Evolutionary conservation across 441 rosid species (phyloP).

Genomic region (California macrophylla): DNA sequence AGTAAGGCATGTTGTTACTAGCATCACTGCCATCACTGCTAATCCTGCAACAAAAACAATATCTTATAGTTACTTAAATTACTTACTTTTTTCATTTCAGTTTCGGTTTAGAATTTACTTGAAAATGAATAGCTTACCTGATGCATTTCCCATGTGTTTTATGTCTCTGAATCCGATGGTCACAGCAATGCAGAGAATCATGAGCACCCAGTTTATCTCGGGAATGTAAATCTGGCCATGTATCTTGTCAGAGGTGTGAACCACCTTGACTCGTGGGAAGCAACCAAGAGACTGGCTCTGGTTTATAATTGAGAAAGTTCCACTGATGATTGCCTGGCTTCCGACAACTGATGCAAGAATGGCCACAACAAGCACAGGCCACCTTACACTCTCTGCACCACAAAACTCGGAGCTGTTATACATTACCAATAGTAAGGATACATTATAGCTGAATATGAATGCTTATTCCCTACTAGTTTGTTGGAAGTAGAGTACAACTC

Average conservation of each 20-base stretch:
- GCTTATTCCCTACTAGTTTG: background rate
- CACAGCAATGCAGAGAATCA: constrained; percentile 89
- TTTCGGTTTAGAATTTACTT: background rate
- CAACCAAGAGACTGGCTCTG: constrained; percentile 94
- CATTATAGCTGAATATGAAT: background rate
- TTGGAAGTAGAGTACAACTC: background rate
- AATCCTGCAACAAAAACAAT: constrained; percentile 45
- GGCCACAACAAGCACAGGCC: constrained; percentile 77
- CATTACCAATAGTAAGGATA: background rate
- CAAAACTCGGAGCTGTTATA: constrained; percentile 15
- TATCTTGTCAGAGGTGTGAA: constrained; percentile 84
- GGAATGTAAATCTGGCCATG: constrained; percentile 97
- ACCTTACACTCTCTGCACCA: constrained; percentile 51
- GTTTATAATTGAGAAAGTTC: constrained; percentile 93
- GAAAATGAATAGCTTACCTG: constrained; percentile 36
- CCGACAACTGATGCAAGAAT: constrained; percentile 96
- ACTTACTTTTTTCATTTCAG: background rate
- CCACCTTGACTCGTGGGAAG: constrained; percentile 88
- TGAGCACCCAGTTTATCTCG: constrained; percentile 89
- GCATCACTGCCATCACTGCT: constrained; percentile 96
- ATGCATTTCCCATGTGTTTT: constrained; percentile 89
- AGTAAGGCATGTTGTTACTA: constrained; percentile 87
- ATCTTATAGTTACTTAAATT: background rate
- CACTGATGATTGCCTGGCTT: constrained; percentile 95
- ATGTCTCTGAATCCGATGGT: constrained; percentile 94